Evolutionary conservation across 208 protist genomes (phyloP).

Genomic region (Trypanosoma melophagium): DNA sequence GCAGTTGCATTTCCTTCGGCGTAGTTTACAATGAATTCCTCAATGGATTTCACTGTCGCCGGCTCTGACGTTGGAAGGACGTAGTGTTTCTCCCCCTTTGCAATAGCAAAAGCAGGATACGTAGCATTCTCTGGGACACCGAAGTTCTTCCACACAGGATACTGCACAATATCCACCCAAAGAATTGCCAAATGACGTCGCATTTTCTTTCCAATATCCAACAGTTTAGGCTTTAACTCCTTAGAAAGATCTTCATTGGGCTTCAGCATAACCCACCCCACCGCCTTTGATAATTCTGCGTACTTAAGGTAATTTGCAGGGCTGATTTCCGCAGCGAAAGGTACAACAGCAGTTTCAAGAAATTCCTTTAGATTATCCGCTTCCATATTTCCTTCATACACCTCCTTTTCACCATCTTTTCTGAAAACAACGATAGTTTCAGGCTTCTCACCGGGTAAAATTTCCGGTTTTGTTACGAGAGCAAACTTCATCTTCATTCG

Average conservation of each 20-base stretch:
- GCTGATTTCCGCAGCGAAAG: slow-evolving; percentile 72
- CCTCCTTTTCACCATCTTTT: slow-evolving; percentile 42
- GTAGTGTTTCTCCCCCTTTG: slow-evolving; percentile 45
- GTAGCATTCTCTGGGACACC: slow-evolving; percentile 52
- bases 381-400: slow-evolving; percentile 42
- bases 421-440: slow-evolving; percentile 71
- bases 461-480: slow-evolving; percentile 51
- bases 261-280: slow-evolving; percentile 75
- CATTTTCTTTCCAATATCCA: slow-evolving; percentile 64
- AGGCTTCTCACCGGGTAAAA: slow-evolving; percentile 46
- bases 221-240: slow-evolving; percentile 30
- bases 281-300: slow-evolving; percentile 43
- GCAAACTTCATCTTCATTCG: slow-evolving; percentile 57
- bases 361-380: slow-evolving; percentile 43
- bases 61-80: slow-evolving; percentile 44
- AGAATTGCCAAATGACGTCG: slow-evolving; percentile 74
- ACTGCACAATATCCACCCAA: slow-evolving; percentile 72
- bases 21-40: slow-evolving; percentile 57
- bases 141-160: slow-evolving; percentile 59
- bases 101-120: slow-evolving; percentile 82
- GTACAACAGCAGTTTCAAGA: slow-evolving; percentile 44
- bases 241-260: slow-evolving; percentile 23
- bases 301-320: slow-evolving; percentile 68
- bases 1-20: slow-evolving; percentile 47
- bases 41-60: slow-evolving; percentile 46